These are phyloP conservation scores for Thermothielavioides terrestris DNA, from an alignment of 495 filamentous ascomycete genomes.

Conservation along the genomic window DNA sequence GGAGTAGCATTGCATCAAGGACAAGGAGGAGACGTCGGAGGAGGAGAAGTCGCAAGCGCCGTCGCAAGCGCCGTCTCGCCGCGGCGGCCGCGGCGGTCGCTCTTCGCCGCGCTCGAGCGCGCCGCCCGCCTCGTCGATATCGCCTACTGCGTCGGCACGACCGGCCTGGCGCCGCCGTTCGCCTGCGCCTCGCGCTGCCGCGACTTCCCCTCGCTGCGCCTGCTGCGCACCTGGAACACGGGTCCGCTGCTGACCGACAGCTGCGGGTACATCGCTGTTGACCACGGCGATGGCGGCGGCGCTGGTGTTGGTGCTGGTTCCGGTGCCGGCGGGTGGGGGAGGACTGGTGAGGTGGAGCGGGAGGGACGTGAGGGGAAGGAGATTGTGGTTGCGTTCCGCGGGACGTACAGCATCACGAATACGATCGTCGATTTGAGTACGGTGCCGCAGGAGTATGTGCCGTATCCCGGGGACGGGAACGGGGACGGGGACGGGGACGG, in stretches of 20 bases:
- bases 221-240: slow-evolving; percentile 83
- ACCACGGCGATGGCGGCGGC: slow-evolving; percentile 42
- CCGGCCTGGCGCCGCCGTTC: slow-evolving; percentile 74
- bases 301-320: slow-evolving; percentile 29
- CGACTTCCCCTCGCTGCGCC: slow-evolving; percentile 70
- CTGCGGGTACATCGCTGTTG: slow-evolving; percentile 87
- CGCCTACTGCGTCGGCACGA: slow-evolving; percentile 82
- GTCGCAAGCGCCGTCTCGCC: no score
- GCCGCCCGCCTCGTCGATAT: slow-evolving; percentile 86
- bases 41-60: no score
- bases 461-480: slow-evolving; percentile 49
- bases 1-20: no score
- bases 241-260: slow-evolving; percentile 80
- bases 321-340: slow-evolving; percentile 13
- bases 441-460: slow-evolving; percentile 79
- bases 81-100: no score
- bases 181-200: slow-evolving; percentile 71
- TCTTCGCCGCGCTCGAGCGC: slow-evolving; percentile 80
- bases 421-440: slow-evolving; percentile 82
- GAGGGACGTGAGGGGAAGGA: slow-evolving; percentile 8
- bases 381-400: slow-evolving; percentile 88
- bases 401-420: slow-evolving; percentile 88
- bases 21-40: no score
- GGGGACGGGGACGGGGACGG: not conserved
- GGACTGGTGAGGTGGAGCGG: not conserved